These are phyloP conservation scores for Ammopiptanthus mongolicus DNA, from an alignment of 306 rosid species.

Conservation along the genomic window DNA sequence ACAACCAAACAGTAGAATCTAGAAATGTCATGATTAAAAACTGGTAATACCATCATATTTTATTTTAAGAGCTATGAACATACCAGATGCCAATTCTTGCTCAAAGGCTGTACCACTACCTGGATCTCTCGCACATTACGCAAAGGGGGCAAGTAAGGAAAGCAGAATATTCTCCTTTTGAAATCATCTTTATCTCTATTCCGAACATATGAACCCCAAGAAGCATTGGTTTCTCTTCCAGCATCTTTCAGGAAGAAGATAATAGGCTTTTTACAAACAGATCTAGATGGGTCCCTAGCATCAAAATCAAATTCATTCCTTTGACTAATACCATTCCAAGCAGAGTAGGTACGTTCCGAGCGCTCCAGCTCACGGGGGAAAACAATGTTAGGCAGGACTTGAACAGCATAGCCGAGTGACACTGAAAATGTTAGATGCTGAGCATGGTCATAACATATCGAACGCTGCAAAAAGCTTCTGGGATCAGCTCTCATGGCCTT, in stretches of 20 bases:
- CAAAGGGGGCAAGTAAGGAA: constrained; percentile 45
- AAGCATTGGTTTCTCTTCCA: constrained; percentile 39
- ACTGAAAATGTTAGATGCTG: constrained; percentile 51
- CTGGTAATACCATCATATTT: neutral
- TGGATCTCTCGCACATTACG: constrained; percentile 40
- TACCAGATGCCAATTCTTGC: constrained; percentile 74
- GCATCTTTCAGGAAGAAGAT: constrained; percentile 58
- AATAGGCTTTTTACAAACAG: constrained; percentile 63
- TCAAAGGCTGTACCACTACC: constrained; percentile 47
- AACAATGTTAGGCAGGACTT: constrained; percentile 55
- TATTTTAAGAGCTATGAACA: constrained; percentile 23
- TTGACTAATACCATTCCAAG: constrained; percentile 62
- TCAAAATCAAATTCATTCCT: constrained; percentile 65
- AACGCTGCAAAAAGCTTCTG: constrained; percentile 63
- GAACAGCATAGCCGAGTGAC: constrained; percentile 67
- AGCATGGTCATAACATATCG: constrained; percentile 54
- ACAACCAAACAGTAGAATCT: constrained; percentile 14
- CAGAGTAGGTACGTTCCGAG: constrained; percentile 69
- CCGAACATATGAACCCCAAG: constrained; percentile 56
- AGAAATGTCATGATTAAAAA: constrained; percentile 17
- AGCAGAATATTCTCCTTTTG: constrained; percentile 57
- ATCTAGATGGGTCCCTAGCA: constrained; percentile 56
- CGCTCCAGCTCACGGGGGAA: constrained; percentile 75
- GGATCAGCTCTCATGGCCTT: constrained; percentile 66
- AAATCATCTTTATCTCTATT: constrained; percentile 48